Evolutionary conservation across 257 asterid genomes (phyloP).

Genomic region (Gynochthodes officinalis): DNA sequence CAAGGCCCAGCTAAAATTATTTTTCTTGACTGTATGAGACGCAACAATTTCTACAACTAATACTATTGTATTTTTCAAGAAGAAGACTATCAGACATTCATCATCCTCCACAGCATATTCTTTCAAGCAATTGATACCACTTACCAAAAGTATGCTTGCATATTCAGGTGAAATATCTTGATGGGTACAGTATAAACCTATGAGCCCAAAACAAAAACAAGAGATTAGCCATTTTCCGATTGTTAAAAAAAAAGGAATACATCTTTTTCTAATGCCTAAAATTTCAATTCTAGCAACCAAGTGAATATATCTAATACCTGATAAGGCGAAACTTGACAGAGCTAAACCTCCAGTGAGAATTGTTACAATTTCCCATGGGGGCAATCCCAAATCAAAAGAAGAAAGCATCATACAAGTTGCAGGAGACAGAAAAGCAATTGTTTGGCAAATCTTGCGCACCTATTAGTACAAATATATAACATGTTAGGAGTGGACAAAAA

Average conservation of each 20-base stretch:
- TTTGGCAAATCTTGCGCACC: conserved; percentile 93
- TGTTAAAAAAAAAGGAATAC: conserved; percentile 6
- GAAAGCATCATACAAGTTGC: conserved; percentile 94
- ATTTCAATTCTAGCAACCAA: not conserved
- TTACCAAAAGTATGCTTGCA: conserved; percentile 92
- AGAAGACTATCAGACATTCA: not conserved
- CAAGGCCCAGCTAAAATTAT: not conserved
- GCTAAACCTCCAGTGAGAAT: conserved; percentile 88
- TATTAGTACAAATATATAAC: conserved; percentile 20
- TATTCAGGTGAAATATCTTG: conserved; percentile 98
- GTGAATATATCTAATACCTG: conserved; percentile 46
- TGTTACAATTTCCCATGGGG: conserved; percentile 76
- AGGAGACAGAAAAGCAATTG: conserved; percentile 85
- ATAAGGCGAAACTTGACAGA: conserved; percentile 84
- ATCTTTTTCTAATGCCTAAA: not conserved
- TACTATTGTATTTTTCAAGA: not conserved
- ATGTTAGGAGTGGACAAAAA: not conserved
- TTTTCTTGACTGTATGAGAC: not conserved
- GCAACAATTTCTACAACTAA: not conserved
- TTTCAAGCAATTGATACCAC: conserved; percentile 9
- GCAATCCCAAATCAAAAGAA: conserved; percentile 77
- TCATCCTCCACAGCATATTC: not conserved
- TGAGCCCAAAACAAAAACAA: conserved; percentile 16
- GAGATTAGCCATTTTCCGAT: conserved; percentile 12
- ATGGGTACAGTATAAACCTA: conserved; percentile 95